phyloP scores from a whole-genome alignment of 2,329 filamentous ascomycete genomes.

The Tolypocladium tropicale region DNA sequence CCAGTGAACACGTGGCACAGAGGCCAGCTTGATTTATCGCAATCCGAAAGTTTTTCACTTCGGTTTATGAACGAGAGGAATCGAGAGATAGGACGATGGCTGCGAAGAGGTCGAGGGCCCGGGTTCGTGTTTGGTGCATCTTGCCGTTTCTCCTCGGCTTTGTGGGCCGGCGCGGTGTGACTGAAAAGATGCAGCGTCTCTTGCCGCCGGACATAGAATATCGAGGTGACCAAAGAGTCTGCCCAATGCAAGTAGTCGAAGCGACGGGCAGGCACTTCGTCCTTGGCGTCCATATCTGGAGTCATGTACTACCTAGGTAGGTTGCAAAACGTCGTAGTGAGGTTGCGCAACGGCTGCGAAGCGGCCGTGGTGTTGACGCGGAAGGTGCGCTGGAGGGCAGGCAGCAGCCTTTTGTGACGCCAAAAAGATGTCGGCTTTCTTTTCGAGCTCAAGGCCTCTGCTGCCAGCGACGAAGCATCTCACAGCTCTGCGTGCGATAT shows the following conservation, averaged over 20 bases:
- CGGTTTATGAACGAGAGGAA: conserved; percentile 4
- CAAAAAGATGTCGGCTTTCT: not conserved
- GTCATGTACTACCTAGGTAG: too few species aligned
- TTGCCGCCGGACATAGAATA: not conserved
- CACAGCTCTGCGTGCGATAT: too few species aligned
- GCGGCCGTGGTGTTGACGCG: not conserved
- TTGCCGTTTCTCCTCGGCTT: not conserved
- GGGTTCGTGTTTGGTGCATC: conserved; percentile 3
- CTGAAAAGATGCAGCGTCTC: not conserved
- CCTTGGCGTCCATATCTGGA: not conserved
- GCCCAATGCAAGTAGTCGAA: not conserved
- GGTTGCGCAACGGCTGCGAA: not conserved
- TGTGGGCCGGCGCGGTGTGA: not conserved
- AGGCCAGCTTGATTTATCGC: conserved; percentile 1
- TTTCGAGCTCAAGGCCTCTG: not conserved
- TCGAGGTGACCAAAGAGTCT: not conserved
- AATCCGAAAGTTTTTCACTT: not conserved
- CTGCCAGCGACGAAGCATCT: not conserved
- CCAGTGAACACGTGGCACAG: conserved; percentile 27
- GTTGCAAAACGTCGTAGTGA: not conserved
- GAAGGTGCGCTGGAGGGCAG: not conserved
- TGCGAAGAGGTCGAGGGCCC: not conserved
- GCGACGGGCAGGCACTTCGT: not conserved
- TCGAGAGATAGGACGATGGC: conserved; percentile 3
- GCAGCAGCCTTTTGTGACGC: not conserved